Conservation (phyloP, 306 rosid genomes). For the Lathyrus tuberosus region DNA sequence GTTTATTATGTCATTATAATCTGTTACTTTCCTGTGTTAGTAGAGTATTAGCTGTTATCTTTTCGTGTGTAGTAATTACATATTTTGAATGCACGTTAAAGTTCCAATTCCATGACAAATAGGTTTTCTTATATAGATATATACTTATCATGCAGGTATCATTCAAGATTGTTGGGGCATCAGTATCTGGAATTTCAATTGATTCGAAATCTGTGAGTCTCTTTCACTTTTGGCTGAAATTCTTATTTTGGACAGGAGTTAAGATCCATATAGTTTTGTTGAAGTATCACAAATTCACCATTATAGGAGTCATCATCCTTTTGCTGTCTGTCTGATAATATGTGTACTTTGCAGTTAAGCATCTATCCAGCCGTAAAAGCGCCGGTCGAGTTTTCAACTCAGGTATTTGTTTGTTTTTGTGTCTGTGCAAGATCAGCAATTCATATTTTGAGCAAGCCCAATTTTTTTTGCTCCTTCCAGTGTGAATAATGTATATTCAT, state of each 20-base stretch:
- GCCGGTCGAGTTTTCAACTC: conserved; percentile 78
- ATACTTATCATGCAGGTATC: conserved; percentile 58
- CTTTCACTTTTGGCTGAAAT: conserved; percentile 26
- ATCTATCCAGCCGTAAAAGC: conserved; percentile 92
- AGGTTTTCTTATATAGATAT: not conserved
- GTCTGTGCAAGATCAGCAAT: conserved; percentile 27
- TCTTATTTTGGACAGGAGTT: conserved; percentile 13
- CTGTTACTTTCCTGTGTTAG: too few species aligned
- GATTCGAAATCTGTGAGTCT: conserved; percentile 90
- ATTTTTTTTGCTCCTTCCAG: not conserved
- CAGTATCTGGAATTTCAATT: conserved; percentile 76
- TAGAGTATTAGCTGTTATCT: too few species aligned
- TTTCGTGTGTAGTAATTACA: not conserved
- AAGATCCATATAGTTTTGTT: conserved; percentile 29
- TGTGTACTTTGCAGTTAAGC: conserved; percentile 67
- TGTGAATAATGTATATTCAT: conserved; percentile 18
- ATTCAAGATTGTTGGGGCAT: conserved; percentile 81
- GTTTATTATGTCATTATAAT: conserved; percentile 1
- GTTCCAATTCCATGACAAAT: not conserved
- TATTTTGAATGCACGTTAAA: not conserved
- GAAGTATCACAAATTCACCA: conserved; percentile 31
- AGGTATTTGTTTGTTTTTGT: conserved; percentile 52
- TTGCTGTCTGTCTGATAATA: conserved; percentile 35
- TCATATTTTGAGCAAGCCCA: conserved; percentile 28
- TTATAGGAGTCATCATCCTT: conserved; percentile 14